These are phyloP conservation scores for Apium graveolens DNA, from an alignment of 129 eudicot genomes.

Conservation along the genomic window DNA sequence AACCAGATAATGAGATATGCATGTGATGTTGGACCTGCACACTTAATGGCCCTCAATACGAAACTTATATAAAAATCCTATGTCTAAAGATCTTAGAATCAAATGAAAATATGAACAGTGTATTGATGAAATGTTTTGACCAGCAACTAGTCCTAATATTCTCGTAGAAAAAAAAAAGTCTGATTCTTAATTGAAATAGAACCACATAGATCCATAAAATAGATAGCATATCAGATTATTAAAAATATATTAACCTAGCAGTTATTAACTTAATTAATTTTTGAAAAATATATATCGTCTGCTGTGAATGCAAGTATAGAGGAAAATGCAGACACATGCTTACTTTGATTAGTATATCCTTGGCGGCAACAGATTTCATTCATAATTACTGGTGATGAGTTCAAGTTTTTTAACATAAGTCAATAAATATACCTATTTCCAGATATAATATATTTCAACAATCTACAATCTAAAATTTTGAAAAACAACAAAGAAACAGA, in stretches of 20 bases:
- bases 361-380: not conserved
- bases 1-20: not conserved
- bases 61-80: not conserved
- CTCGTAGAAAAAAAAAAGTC: not conserved
- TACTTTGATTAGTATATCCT: not conserved
- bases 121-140: not conserved
- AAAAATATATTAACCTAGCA: not conserved
- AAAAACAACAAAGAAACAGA: no score
- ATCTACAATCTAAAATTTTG: not conserved
- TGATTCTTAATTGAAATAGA: not conserved
- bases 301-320: not conserved
- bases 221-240: not conserved
- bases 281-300: not conserved
- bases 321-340: not conserved
- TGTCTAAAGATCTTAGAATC: not conserved
- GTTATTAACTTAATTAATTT: not conserved
- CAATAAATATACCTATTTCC: not conserved
- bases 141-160: not conserved
- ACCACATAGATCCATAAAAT: not conserved
- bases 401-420: not conserved
- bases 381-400: not conserved
- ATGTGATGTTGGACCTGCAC: not conserved
- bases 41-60: not conserved
- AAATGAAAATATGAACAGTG: not conserved
- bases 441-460: not conserved